Evolutionary conservation across 2,329 filamentous ascomycete species (phyloP), one percentile per base, ranked within the genome.

Genomic region (Aspergillus ruber): DNA sequence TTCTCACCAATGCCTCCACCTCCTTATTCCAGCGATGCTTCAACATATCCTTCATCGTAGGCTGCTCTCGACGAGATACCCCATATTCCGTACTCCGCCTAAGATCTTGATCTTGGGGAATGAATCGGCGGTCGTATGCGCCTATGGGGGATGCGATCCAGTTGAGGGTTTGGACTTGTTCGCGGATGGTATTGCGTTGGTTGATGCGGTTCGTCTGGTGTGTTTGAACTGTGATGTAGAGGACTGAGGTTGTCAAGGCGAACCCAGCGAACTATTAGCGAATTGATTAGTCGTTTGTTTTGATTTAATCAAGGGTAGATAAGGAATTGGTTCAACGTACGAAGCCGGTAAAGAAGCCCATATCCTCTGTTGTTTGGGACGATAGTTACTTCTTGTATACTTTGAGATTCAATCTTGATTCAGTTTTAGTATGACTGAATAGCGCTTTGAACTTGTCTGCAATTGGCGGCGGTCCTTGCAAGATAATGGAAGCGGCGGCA

Each of bases 11-110:
- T 51, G 75, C 74, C 64, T 85, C 79, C 32, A 91, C 68, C 67
- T 91, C 86, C 44, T 77, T 68, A 66, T 93, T 91, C 87, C 87
- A 91, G 50, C 80, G 75, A 60, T 87, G 84, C 73, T 91, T 91
- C 58, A 84, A 76, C 32, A 80, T 73, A 62, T 90, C 85, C 46
- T 82, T 63, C 43, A 86, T 71, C 42, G 76, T 75, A 23, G 77
- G 74, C 10, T 21, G 36, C 17, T 17, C 33, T n/a, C n/a, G 33
- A 6, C 15, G 12, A 9, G 4, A 35, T 2, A n/a, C 7, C 6
- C 15, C 33, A 35, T 20, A 46, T 12, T 10, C 54, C 53, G 49
- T 57, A 54, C 1, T 46, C 41, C 49, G 47, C 10, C 44, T 43
- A 1, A 44, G 10, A 23, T 59, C 50, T 39, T 49, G 36, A 27